These are phyloP conservation scores for Penicillium psychrofluorescens DNA, from an alignment of 495 filamentous ascomycete species.

Conservation along the genomic window DNA sequence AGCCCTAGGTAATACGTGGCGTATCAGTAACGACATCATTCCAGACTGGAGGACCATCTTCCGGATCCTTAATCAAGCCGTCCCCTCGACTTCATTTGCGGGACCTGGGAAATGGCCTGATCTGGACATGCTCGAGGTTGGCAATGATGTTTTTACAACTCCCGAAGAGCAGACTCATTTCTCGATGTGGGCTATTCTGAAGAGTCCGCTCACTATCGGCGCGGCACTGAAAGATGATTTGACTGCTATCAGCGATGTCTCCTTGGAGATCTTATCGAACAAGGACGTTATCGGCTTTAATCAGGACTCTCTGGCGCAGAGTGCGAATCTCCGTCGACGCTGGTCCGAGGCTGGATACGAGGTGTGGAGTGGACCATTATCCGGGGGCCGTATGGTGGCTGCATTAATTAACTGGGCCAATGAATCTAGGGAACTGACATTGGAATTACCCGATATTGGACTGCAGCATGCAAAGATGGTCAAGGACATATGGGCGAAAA, in stretches of 20 bases:
- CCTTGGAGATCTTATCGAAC: slow-evolving; percentile 37
- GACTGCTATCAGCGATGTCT: slow-evolving; percentile 20
- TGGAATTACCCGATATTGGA: slow-evolving; percentile 33
- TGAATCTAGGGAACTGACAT: slow-evolving; percentile 25
- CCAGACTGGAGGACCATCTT: slow-evolving; percentile 44
- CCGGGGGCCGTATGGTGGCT: slow-evolving; percentile 27
- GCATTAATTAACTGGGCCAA: slow-evolving; percentile 41
- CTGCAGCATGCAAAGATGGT: slow-evolving; percentile 29
- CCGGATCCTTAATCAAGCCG: slow-evolving; percentile 42
- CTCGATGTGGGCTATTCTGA: slow-evolving; percentile 49
- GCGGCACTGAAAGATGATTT: slow-evolving; percentile 30
- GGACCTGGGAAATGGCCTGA: slow-evolving; percentile 44
- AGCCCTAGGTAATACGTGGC: slow-evolving; percentile 39
- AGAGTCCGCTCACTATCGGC: slow-evolving; percentile 49
- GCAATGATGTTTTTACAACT: slow-evolving; percentile 26
- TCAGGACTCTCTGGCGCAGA: slow-evolving; percentile 44
- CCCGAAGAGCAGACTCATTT: slow-evolving; percentile 47
- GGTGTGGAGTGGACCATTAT: slow-evolving; percentile 41
- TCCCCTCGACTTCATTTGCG: slow-evolving; percentile 25
- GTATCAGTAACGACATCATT: slow-evolving; percentile 50
- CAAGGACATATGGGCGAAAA: slow-evolving; percentile 36
- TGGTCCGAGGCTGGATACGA: slow-evolving; percentile 40
- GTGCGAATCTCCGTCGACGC: slow-evolving; percentile 26
- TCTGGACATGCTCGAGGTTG: slow-evolving; percentile 49
- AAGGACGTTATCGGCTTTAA: slow-evolving; percentile 45